These are phyloP conservation scores for Zhuliangozyma blackwelliae DNA, from an alignment of 1,139 yeast species.

Conservation along the genomic window DNA sequence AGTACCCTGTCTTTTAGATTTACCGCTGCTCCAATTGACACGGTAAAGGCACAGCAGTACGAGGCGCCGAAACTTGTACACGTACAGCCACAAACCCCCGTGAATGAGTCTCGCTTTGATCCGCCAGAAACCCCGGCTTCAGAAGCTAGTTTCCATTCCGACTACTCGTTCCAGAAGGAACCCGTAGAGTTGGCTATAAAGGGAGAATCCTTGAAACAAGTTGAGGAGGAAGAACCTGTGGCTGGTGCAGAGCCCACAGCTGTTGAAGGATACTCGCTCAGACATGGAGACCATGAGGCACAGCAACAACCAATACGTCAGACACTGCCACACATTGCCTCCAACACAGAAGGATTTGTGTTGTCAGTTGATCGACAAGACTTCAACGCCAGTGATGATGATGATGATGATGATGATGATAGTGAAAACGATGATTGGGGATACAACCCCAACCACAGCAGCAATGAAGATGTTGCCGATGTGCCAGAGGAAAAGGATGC, in stretches of 20 bases:
- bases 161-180: conserved; percentile 34
- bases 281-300: too few species aligned
- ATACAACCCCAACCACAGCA: conserved; percentile 21
- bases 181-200: conserved; percentile 23
- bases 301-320: too few species aligned
- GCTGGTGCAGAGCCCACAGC: too few species aligned
- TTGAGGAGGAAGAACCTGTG: neutral
- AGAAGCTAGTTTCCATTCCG: conserved; percentile 31
- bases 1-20: too few species aligned
- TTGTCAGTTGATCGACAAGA: conserved; percentile 9
- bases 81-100: conserved; percentile 21
- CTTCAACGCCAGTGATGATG: conserved; percentile 4
- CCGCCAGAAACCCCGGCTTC: conserved; percentile 25
- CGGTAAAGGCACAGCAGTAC: too few species aligned
- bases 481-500: neutral
- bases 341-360: conserved; percentile 2
- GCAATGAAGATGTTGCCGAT: conserved; percentile 8
- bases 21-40: too few species aligned
- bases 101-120: neutral
- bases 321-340: too few species aligned
- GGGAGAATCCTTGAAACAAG: neutral
- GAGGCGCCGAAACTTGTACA: too few species aligned
- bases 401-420: conserved; percentile 10
- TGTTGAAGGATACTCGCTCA: too few species aligned
- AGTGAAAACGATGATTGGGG: conserved; percentile 24